Evolutionary conservation across 345 rosid genomes (phyloP), one percentile per base, ranked within the genome.

Genomic region (Salix purpurea): DNA sequence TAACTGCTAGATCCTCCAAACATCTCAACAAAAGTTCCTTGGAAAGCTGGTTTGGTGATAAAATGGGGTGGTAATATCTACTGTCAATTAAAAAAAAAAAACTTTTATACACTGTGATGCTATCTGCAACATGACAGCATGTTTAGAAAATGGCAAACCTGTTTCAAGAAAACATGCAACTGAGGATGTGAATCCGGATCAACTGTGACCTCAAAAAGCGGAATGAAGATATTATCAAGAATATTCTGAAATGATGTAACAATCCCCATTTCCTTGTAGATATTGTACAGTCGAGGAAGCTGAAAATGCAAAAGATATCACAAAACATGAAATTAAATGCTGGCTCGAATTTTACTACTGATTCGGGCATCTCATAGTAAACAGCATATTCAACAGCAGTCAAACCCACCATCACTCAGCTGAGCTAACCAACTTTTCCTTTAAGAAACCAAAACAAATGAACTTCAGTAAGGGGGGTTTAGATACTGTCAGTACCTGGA

Each of bases 111-210:
- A 18, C 8, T 26, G 39, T 14, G 48, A 64, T 13, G 74, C 50
- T 71, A 74, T 21, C 46, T 65, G 30, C 60, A 21, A 34, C 67
- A 28, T 4, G 65, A 32, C 60, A 48, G 8, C 26, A 24, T 32
- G 7, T 34, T 34, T 37, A 26, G 69, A 73, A 36, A 37, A 73
- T 28, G 12, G 40, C 86, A 56, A 72, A 96, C 99, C 99, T 96
- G 97, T 77, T 96, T 94, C 85, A 96, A 83, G 77, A 94, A 92
- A 78, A 94, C 93, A 79, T 96, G 99, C 88, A 96, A 86, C 87
- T 96, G 99, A 71, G 99, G 98, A 84, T 94, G 99, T 30, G 99
- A 94, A 90, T 96, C 92, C 21, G 99, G 99, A 89, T 96, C 98
- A 18, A 94, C 88, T 0, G 99, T 94, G 78, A 89, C 99, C 88